Base-by-base conservation (phyloP, 2,329 filamentous ascomycete species). In the Parafenestella ontariensis region DNA sequence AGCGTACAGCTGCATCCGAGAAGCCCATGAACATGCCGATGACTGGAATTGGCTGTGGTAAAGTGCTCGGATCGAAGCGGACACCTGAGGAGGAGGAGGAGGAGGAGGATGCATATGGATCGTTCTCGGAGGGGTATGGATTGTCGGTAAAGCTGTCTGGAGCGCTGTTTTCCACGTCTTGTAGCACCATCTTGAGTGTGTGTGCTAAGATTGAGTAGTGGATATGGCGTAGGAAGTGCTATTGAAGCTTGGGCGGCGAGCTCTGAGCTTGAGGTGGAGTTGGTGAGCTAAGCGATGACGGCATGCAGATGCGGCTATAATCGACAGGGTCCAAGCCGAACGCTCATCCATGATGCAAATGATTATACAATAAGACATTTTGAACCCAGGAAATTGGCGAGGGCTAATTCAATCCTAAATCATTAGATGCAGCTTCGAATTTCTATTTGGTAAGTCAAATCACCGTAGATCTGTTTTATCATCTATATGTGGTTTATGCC, bases 101-200 rank as follows among this genome's bases (percentile, higher is more conserved):
- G 24, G 61, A 60, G 9, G 68, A 49, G 29, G 61, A 56, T 26
- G 72, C 62, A 59, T 75, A 78, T 1, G 72, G 69, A 53, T 79
- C 77, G 55, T 66, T 61, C 50, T 77, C 73, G 59, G 72, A 72
- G 50, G 73, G 60, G 33, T 67, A 71, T 7, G 69, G 62, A 39
- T 65, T 64, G 33, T 73, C 70, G 40, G 47, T 54, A 54, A 74
- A 72, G 64, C 67, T 61, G 42, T 75, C 69, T 20, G 69, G 61
- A 18, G 69, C 43, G n/a, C 59, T 44, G 5, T 69, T 60, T 5
- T 72, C 64, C 8, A 72, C 62, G 39, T 78, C 76, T 61, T 77
- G 68, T 20, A 79, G 72, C 37, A 79, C 78, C 78, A 79, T 80
- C 10, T 23, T 68, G 62, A 26, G 26, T 51, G 11, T 17, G 28